These are phyloP conservation scores for Coniferiporia weirii DNA, from an alignment of 1,284 basidiomycete genomes.

Conservation along the genomic window DNA sequence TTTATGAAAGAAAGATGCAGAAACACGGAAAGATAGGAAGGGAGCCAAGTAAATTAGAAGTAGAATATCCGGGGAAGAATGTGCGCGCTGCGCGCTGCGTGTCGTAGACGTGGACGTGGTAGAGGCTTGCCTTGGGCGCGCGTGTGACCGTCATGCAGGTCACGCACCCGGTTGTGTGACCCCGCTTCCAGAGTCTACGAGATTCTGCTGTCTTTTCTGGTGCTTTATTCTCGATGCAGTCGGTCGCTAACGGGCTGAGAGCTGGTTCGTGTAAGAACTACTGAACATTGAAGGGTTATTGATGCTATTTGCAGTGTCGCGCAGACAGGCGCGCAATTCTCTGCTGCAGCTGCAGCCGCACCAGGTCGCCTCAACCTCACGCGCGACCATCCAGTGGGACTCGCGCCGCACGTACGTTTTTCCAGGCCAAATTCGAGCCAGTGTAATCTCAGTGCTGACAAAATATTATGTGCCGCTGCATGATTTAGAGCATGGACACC, in stretches of 20 bases:
- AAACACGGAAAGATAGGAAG: conserved; percentile 10
- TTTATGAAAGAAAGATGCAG: conserved; percentile 20
- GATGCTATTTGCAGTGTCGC: conserved; percentile 5
- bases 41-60: neutral
- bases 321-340: conserved; percentile 5
- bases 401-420: conserved; percentile 24
- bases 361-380: conserved; percentile 26
- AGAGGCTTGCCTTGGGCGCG: neutral
- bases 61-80: neutral
- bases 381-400: conserved; percentile 28
- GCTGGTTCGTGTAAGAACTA: neutral
- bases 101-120: neutral
- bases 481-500: conserved; percentile 45
- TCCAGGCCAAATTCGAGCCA: no score
- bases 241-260: conserved; percentile 8
- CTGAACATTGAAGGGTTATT: neutral
- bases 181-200: no score
- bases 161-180: neutral
- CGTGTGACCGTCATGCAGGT: neutral
- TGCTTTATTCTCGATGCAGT: conserved; percentile 2
- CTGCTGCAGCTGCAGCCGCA: conserved; percentile 18
- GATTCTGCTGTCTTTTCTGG: no score
- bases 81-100: conserved; percentile 1
- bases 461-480: conserved; percentile 11
- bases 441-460: conserved; percentile 25